phyloP scores from a whole-genome alignment of 2,329 filamentous ascomycete species.

The Colletotrichum coccodes region DNA sequence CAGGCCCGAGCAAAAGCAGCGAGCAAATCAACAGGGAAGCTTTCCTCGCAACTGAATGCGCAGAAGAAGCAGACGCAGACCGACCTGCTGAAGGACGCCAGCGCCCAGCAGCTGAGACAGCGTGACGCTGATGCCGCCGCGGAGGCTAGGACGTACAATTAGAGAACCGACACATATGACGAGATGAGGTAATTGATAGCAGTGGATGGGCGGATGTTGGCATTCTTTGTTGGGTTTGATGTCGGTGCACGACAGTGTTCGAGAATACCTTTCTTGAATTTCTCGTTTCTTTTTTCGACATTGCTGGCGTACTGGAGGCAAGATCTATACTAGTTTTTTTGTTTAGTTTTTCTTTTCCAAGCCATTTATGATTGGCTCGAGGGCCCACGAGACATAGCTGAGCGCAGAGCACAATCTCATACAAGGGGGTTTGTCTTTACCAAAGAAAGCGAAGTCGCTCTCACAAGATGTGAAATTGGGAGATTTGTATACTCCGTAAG shows the following conservation, averaged over 20 bases:
- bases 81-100: slow-evolving; percentile 75
- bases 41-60: slow-evolving; percentile 75
- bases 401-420: not conserved
- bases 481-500: not conserved
- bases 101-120: slow-evolving; percentile 70
- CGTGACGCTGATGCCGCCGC: slow-evolving; percentile 74
- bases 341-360: not conserved
- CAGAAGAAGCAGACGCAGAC: slow-evolving; percentile 80
- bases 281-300: not conserved
- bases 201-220: not conserved
- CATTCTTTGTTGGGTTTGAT: not conserved
- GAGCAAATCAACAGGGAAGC: slow-evolving; percentile 71
- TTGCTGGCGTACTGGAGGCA: not conserved
- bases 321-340: not conserved
- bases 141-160: slow-evolving; percentile 43
- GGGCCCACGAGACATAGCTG: not conserved
- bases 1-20: slow-evolving; percentile 75
- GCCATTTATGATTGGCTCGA: not conserved
- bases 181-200: not conserved
- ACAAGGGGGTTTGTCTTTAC: not conserved
- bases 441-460: not conserved
- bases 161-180: slow-evolving; percentile 40
- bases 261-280: not conserved
- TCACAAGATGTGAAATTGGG: too few species aligned
- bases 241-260: not conserved